phyloP scores from a whole-genome alignment of 768 basidiomycete genomes.

The Auriculariales sp. region DNA sequence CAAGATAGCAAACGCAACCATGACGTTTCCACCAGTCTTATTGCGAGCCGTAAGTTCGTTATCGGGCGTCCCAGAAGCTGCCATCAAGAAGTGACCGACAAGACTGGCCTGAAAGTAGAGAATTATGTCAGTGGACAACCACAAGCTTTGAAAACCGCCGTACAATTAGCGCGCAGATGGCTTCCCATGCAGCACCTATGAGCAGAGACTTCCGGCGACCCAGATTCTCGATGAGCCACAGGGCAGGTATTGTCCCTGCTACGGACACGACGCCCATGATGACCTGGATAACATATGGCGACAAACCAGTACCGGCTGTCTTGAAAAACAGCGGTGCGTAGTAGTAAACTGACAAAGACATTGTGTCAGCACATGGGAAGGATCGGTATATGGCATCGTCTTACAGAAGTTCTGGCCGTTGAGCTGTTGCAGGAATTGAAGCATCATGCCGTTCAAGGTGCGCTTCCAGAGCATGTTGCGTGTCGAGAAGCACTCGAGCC shows the following conservation, averaged over 20 bases:
- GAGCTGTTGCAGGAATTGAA: constrained; percentile 68
- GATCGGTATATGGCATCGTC: constrained; percentile 10
- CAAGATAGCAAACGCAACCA: constrained; percentile 66
- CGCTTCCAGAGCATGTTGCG: constrained; percentile 57
- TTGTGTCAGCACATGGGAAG: not conserved
- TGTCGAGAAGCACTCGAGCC: constrained; percentile 64
- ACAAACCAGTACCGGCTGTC: constrained; percentile 54
- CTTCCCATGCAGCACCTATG: constrained; percentile 46
- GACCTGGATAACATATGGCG: constrained; percentile 59
- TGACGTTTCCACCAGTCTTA: constrained; percentile 42
- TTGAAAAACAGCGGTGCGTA: constrained; percentile 74
- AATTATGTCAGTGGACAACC: constrained; percentile 9
- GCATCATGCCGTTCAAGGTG: constrained; percentile 68
- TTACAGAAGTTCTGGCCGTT: constrained; percentile 72
- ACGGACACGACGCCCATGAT: constrained; percentile 67
- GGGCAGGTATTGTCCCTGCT: constrained; percentile 44
- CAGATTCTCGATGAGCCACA: constrained; percentile 41
- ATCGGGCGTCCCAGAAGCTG: constrained; percentile 21
- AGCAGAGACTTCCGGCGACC: constrained; percentile 67
- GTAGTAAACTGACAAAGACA: constrained; percentile 35
- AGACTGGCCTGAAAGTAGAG: constrained; percentile 37
- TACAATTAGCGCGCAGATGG: constrained; percentile 46
- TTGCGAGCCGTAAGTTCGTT: constrained; percentile 39
- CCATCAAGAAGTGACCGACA: constrained; percentile 55
- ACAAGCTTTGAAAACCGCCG: constrained; percentile 8